Conservation (phyloP, 1,284 basidiomycete genomes). For the Ganoderma lingzhi region DNA sequence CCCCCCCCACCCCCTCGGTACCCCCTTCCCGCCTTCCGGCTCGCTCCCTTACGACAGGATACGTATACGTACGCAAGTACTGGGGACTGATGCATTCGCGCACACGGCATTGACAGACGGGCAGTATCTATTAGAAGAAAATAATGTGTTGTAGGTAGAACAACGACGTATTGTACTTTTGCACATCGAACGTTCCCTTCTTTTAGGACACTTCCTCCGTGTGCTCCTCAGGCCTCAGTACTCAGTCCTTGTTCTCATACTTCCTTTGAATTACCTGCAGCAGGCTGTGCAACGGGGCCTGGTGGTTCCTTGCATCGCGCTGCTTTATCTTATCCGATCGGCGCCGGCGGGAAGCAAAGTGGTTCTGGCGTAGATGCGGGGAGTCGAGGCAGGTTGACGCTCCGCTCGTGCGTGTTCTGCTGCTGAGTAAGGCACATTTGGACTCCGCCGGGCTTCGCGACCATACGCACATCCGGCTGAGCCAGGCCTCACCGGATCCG, state of each 20-base stretch:
- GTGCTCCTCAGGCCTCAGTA: not conserved
- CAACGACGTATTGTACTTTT: conserved; percentile 32
- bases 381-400: not conserved
- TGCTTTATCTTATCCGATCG: conserved; percentile 7
- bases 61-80: not conserved
- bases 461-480: conserved; percentile 14
- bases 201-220: not conserved
- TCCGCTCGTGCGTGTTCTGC: not conserved
- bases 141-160: conserved; percentile 35
- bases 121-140: conserved; percentile 35
- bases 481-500: conserved; percentile 29
- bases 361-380: not conserved
- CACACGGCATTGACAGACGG: conserved; percentile 19
- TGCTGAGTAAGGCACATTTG: conserved; percentile 20
- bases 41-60: conserved; percentile 5
- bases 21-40: not conserved
- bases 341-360: conserved; percentile 5
- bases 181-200: not conserved
- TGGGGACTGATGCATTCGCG: conserved; percentile 3
- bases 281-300: not conserved
- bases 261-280: not conserved
- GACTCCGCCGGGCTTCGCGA: conserved; percentile 23
- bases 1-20: not conserved
- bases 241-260: not conserved
- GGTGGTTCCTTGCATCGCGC: not conserved